Conservation (phyloP, 306 rosid genomes). For the Elaeagnus macrophylla region DNA sequence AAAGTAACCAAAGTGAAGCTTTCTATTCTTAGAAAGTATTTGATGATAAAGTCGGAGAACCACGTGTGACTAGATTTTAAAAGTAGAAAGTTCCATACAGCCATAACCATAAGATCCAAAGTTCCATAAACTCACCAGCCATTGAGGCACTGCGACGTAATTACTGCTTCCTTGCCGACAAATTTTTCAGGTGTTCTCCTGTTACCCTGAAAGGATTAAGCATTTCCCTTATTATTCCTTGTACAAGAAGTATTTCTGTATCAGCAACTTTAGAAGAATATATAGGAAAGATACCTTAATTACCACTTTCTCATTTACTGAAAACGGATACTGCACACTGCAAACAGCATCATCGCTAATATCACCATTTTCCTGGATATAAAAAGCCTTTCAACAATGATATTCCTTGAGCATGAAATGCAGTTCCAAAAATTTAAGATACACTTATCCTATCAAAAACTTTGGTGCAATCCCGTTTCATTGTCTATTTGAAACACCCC, state of each 20-base stretch:
- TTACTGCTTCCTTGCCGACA: constrained; percentile 98
- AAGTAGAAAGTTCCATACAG: not conserved
- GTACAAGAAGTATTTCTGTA: constrained; percentile 6
- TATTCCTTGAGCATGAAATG: constrained; percentile 10
- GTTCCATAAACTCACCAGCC: constrained; percentile 74
- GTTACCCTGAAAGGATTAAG: constrained; percentile 67
- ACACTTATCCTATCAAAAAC: not conserved
- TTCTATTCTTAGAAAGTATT: no score
- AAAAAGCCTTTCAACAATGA: constrained; percentile 7
- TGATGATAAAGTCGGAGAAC: no score
- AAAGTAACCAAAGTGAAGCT: not conserved
- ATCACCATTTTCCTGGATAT: constrained; percentile 76
- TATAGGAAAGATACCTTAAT: constrained; percentile 53
- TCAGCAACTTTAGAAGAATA: not conserved
- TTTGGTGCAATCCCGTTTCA: not conserved
- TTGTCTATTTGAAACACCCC: no score
- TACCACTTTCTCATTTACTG: constrained; percentile 83
- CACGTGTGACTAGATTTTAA: constrained; percentile 6
- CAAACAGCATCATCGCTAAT: constrained; percentile 54
- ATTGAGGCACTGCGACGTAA: constrained; percentile 97
- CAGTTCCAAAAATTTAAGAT: constrained; percentile 15
- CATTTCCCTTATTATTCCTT: constrained; percentile 14
- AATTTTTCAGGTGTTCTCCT: constrained; percentile 92
- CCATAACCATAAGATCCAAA: not conserved
- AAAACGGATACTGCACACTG: constrained; percentile 90